A percentile compares a stretch with the other conserved stretches of the same genome.
phyloP scores from a whole-genome alignment of 2,329 filamentous ascomycete species.

The Scytalidium lignicola region DNA sequence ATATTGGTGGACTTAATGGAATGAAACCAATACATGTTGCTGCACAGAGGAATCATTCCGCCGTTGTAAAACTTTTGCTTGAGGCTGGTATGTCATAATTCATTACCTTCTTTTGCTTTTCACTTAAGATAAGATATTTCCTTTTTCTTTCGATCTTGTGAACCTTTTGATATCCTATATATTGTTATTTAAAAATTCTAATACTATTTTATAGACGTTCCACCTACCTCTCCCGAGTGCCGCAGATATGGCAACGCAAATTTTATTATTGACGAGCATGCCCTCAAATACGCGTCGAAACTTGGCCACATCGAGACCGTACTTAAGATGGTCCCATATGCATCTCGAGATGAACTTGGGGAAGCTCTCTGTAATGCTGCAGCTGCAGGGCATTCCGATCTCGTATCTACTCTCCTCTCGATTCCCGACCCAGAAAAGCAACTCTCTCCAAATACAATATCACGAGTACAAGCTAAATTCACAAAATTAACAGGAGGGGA shows the following conservation, averaged over 20 bases:
- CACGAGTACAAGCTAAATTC: not conserved
- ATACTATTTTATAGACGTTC: too few relatives aligned
- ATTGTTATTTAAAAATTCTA: too few relatives aligned
- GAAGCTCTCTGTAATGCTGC: constrained; percentile 10
- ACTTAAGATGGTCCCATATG: constrained; percentile 9
- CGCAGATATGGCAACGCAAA: constrained; percentile 7
- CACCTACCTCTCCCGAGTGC: too few relatives aligned
- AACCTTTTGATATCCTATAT: constrained; percentile 18
- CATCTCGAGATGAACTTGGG: constrained; percentile 4
- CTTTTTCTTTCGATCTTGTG: constrained; percentile 9
- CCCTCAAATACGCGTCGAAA: constrained; percentile 29
- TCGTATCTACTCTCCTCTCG: not conserved
- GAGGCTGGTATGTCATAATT: constrained; percentile 22
- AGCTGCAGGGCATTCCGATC: constrained; percentile 2
- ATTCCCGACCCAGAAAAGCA: not conserved
- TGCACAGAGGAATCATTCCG: constrained; percentile 24
- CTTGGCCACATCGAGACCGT: constrained; percentile 18
- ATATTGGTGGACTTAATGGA: constrained; percentile 21
- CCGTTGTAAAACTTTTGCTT: constrained; percentile 27
- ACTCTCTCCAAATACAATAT: not conserved
- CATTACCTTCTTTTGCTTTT: not conserved
- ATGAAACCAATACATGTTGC: constrained; percentile 31
- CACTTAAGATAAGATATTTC: not conserved
- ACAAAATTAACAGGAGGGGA: not conserved
- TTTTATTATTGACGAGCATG: constrained; percentile 16